Evolutionary conservation across 2,329 filamentous ascomycete species (phyloP).

Genomic region (Microdochium bolleyi): DNA sequence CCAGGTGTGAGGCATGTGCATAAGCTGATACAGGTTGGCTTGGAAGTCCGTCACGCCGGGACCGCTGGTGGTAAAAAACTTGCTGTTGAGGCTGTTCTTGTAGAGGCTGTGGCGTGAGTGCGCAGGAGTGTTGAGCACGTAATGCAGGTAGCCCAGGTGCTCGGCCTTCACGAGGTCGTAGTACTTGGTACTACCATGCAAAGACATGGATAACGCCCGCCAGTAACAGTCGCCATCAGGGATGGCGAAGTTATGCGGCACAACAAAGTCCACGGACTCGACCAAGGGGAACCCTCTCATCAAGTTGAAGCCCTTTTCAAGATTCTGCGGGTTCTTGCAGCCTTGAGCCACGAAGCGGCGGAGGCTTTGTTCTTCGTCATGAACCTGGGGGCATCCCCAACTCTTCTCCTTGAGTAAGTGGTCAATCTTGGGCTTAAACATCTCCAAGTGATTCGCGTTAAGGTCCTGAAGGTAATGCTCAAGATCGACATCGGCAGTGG

Average conservation of each 20-base stretch:
- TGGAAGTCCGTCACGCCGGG: slow-evolving; percentile 5
- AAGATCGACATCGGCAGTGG: background rate
- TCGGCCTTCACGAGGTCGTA: slow-evolving; percentile 24
- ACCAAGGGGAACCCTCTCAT: slow-evolving; percentile 21
- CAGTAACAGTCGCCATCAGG: slow-evolving; percentile 22
- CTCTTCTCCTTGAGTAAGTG: background rate
- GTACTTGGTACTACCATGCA: slow-evolving; percentile 15
- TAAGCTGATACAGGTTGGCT: slow-evolving; percentile 20
- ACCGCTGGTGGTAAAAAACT: slow-evolving; percentile 7
- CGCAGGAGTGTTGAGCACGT: slow-evolving; percentile 11
- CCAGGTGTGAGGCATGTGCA: slow-evolving; percentile 20
- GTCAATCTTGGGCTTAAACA: background rate
- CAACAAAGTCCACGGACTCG: slow-evolving; percentile 20
- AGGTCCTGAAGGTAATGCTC: background rate
- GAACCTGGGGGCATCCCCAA: background rate
- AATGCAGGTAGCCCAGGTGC: slow-evolving; percentile 18
- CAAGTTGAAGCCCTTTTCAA: background rate
- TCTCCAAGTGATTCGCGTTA: background rate
- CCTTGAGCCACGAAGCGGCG: background rate
- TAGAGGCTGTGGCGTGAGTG: slow-evolving; percentile 20
- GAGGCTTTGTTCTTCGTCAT: background rate
- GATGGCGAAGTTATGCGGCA: slow-evolving; percentile 10
- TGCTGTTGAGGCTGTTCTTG: slow-evolving; percentile 10
- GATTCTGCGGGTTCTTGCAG: too few species aligned
- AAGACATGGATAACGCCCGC: slow-evolving; percentile 15